Base-by-base conservation (phyloP, 257 asterid species). In the Ilex aquifolium region DNA sequence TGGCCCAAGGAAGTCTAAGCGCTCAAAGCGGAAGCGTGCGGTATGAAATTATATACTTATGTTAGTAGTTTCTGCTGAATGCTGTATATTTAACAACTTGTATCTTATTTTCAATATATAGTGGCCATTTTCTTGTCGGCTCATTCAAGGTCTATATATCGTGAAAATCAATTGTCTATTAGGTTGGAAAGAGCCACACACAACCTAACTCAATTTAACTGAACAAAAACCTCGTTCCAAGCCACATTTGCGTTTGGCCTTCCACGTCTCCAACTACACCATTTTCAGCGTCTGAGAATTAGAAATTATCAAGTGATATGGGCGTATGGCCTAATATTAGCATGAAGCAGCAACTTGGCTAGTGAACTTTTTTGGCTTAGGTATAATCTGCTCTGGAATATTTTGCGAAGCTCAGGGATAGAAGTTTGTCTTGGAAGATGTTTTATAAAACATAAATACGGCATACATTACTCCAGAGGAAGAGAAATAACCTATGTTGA, bases 11-110 rank as follows among this genome's bases (percentile, higher is more conserved):
- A 90, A 77, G 83, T 85, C 95, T 75, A 91, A 91, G 77, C 77
- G 97, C 57, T 85, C 97, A 63, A 91, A 85, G 81, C 65, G 83
- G 72, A 88, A 88, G 91, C 94, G 97, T 53, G 74, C 87, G 65
- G 96, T 85, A 75, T 91, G 90, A 88, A 65, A 72, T 57, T 58
- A 44, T 67, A 60, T 56, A 66, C 7, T 57, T 66, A 56, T 79
- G 85, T 69, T 78, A 2, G 81, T 77, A 80, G 83, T 70, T 61
- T 15, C 50, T 40, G 30, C 63, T 54, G 75, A 69, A 76, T 60
- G 49, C 59, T 80, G 82, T 83, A 83, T 80, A 78, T 77, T 61
- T 56, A 68, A 64, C 66, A 46, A 50, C 61, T 67, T 64, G 76
- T 50, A 51, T 77, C 80, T 76, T 80, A 66, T 57, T 53, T 0